Evolutionary conservation across 495 filamentous ascomycete genomes (phyloP), one percentile per base, ranked within the genome.

Genomic region (Thermothielavioides terrestris): DNA sequence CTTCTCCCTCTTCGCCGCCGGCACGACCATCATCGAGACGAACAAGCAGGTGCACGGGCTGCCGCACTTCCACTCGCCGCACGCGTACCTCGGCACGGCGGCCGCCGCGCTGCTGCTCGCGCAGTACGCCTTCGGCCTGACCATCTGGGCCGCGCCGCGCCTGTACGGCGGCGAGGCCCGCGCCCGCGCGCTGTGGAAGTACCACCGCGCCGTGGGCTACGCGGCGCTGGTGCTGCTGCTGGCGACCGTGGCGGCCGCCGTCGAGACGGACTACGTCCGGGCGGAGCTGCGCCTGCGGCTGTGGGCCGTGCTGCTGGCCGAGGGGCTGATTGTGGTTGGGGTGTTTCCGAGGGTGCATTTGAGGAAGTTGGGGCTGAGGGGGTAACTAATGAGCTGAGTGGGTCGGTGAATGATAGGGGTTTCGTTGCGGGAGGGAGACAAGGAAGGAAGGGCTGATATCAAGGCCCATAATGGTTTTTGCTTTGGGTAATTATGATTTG

Each of bases 121-220:
- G 4, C 91, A 97, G 64, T 84, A 85, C 23, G 30, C 80, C 1
- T 76, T 92, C 49, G 91, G 91, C 10, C 76, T 94, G 22, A 81
- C 85, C 15, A 85, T 89, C 62, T 94, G 80, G 69, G 88, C 77
- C 46, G 56, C 77, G 4, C 89, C 89, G 0, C 50, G 53, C 0
- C 47, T 94, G 0, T 87, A 88, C 51, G 90, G 90, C 17, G 80
- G 87, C 52, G 81, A 81, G 47, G 82, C 85, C 21, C 84, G 79
- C 1, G 91, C 88, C 25, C 94, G 89, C 74, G 71, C 67, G 30
- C 54, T 92, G 27, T 97, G 89, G 70, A 95, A 94, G 62, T 95
- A 89, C 57, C 91, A 96, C 65, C 80, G 91, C 12, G 67, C 73
- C 48, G 72, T 70, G n/a, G 91, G 91, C 15, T 97, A 97, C 66